Base-by-base conservation (phyloP, 306 rosid genomes). In the Luffa acutangula region DNA sequence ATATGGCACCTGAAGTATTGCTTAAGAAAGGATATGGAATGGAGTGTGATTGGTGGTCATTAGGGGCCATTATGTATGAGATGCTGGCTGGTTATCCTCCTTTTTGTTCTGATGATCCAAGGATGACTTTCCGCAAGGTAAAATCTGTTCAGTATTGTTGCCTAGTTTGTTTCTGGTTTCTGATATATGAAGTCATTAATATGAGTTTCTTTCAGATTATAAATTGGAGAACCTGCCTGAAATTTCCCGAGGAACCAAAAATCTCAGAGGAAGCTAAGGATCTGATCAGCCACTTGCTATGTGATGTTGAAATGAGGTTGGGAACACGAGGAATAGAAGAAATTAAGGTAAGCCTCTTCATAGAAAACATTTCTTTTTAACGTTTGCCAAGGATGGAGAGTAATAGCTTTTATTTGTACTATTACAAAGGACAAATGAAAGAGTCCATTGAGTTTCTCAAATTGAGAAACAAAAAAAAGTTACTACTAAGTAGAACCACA, bases 1-100 rank as follows among this genome's bases (percentile, higher is more conserved):
- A 96, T 81, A 96, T 96, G 99, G 99, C 99, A 53, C 99, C 99
- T 39, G 99, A 96, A 86, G 94, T 96, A 74, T 79, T 96, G 89
- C 92, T 96, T 77, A 96, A 93, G 92, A 96, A 96, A 84, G 99
- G 99, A 52, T 96, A 93, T 80, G 99, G 97, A 81, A 91, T 96
- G 21, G 99, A 96, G 86, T 96, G 99, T 81, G 99, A 96, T 87
- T 96, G 99, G 99, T 96, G 99, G 99, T 96, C 99, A 31, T 88
- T 96, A 78, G 99, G 99, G 79, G 98, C 99, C 45, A 96, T 96
- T 85, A 82, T 96, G 99, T 96, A 93, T 60, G 99, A 96, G 90
- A 96, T 96, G 99, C 94, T 96, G 77, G 85, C 90, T 25, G 99
- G 99, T 31, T 96, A 93, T 87, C 98, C 99, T 78, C 99, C 99